Evolutionary conservation across 179 eudicot genomes (phyloP), one percentile per base, ranked within the genome.

Genomic region (Carnegiea gigantea): DNA sequence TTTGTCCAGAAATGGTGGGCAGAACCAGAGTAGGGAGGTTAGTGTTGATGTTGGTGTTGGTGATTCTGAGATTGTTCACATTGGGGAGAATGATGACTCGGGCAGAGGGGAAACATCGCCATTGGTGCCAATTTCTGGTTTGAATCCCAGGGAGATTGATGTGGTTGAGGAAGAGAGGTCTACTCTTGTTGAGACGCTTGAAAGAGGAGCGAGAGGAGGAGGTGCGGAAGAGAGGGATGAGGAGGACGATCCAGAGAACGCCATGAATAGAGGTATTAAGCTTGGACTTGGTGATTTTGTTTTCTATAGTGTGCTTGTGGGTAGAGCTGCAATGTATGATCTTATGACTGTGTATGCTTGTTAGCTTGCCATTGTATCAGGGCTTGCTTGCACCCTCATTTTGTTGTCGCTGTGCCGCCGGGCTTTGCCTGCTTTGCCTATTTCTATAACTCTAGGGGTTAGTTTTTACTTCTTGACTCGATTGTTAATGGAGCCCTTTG

Each of bases 241-340:
- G 40, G 81, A 78, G 15, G 75, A 60, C 62, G 86, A 64, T 72
- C 60, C 77, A 0, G 88, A 82, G 26, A 68, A 12, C 57, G 36
- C 12, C 28, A 74, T 74, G 44, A 73, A 81, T 5, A 76, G 81
- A 70, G 98, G 98, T 70, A 89, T 94, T 78, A 93, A 90, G 88
- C 97, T 95, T 81, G 99, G 99, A 40, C 88, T 95, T 20, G 99
- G 99, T 46, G 99, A 93, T 85, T 95, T 95, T 80, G 92, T 95
- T 18, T 95, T 95, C 87, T 95, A 95, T 73, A 93, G 99, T 79
- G 99, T 95, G 81, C 91, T 95, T 60, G 98, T 95, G 83, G 99
- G 99, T 76, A 92, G 99, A 83, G 99, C 99, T 74, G 98, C 99
- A 53, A 92, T 95, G 98, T 95, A 93, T 86, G 99, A 95, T 87